A percentile compares a stretch with the other conserved stretches of the same genome.
These are phyloP conservation scores for Fusarium sp. DNA, from an alignment of 2,329 filamentous ascomycete genomes.

Conservation along the genomic window DNA sequence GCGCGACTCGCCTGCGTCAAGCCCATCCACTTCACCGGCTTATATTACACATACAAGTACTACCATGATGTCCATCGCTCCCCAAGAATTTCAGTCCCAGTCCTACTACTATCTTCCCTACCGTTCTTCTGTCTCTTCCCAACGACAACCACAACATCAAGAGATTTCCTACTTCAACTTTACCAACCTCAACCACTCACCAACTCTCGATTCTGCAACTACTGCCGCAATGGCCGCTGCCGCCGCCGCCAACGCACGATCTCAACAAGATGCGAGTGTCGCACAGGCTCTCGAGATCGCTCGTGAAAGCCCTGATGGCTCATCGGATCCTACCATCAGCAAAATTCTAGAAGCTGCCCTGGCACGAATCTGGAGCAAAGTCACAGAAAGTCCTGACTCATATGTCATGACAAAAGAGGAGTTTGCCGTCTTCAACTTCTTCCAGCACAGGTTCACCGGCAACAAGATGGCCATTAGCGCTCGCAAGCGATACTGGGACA, in stretches of 20 bases:
- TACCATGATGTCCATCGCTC: constrained; percentile 47
- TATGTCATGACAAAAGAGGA: constrained; percentile 82
- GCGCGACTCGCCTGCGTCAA: constrained; percentile 47
- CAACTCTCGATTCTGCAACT: constrained; percentile 22
- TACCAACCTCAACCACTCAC: constrained; percentile 30
- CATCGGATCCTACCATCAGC: constrained; percentile 70
- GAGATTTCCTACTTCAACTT: constrained; percentile 38
- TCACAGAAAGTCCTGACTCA: constrained; percentile 71
- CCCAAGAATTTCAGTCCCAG: constrained; percentile 43
- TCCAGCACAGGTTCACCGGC: constrained; percentile 72
- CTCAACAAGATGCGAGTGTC: constrained; percentile 58
- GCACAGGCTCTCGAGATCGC: constrained; percentile 79
- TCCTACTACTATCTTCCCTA: constrained; percentile 42
- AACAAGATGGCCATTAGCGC: constrained; percentile 60
- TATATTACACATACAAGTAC: constrained; percentile 47
- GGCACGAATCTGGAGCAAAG: constrained; percentile 72
- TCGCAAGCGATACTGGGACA: constrained; percentile 65
- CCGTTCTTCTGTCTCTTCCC: constrained; percentile 30
- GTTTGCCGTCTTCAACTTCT: constrained; percentile 89
- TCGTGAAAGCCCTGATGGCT: constrained; percentile 75
- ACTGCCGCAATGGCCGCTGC: constrained; percentile 37
- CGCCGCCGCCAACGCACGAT: constrained; percentile 28
- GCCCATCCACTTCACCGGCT: constrained; percentile 43
- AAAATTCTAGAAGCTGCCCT: constrained; percentile 74
- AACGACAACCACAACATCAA: constrained; percentile 35